Evolutionary conservation across 441 rosid species (phyloP).

Genomic region (Gossypium schwendimanii): DNA sequence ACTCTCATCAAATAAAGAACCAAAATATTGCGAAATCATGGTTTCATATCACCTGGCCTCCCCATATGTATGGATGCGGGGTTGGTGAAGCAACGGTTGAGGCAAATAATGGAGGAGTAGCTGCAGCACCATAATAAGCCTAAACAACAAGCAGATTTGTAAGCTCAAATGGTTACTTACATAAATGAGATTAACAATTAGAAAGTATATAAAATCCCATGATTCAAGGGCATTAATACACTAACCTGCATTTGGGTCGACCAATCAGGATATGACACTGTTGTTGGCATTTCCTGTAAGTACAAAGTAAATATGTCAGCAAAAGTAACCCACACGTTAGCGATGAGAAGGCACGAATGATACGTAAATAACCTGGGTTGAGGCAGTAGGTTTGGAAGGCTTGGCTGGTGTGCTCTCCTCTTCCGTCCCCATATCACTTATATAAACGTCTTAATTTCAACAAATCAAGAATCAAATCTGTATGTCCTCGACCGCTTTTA

Average conservation of each 20-base stretch:
- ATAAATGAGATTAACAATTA: not conserved
- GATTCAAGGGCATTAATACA: not conserved
- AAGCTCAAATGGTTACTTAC: conserved; percentile 15
- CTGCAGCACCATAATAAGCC: conserved; percentile 94
- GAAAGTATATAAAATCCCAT: not conserved
- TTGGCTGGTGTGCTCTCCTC: conserved; percentile 72
- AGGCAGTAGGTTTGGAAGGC: conserved; percentile 64
- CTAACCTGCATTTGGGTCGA: conserved; percentile 81
- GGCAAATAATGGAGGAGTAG: conserved; percentile 74
- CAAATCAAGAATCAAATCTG: conserved; percentile 1
- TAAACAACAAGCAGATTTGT: conserved; percentile 28
- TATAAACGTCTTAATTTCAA: conserved; percentile 13
- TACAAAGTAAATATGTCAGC: conserved; percentile 6
- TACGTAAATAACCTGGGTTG: conserved; percentile 48
- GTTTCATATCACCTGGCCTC: conserved; percentile 63
- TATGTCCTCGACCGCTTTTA: conserved; percentile 13
- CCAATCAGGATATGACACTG: conserved; percentile 86
- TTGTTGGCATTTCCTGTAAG: conserved; percentile 61
- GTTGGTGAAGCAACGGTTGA: conserved; percentile 84
- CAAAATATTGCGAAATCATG: not conserved
- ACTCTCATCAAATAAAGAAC: not conserved
- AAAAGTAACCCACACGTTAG: not conserved
- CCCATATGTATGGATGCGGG: conserved; percentile 91
- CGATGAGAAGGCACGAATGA: not conserved
- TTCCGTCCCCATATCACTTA: conserved; percentile 52